phyloP scores from a whole-genome alignment of 2,329 filamentous ascomycete species.

The Cercospora zeae-maydis region DNA sequence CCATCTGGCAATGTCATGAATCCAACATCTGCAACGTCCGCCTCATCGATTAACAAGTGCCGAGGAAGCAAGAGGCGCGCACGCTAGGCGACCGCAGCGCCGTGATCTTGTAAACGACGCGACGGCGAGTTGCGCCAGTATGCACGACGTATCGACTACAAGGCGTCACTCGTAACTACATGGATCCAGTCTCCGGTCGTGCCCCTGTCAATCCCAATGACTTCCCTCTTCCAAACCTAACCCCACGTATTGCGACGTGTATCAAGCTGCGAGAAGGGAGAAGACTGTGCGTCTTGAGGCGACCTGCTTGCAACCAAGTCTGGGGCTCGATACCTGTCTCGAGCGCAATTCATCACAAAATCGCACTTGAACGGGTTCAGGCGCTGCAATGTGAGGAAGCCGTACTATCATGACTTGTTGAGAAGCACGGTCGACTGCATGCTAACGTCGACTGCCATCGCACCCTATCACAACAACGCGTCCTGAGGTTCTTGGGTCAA shows the following conservation, averaged over 20 bases:
- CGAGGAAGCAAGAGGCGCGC: background rate
- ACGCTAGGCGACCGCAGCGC: background rate
- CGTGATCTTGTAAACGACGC: background rate
- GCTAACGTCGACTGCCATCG: background rate
- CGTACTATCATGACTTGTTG: background rate
- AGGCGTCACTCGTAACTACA: background rate
- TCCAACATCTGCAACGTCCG: background rate
- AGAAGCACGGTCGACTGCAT: background rate
- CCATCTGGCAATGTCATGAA: background rate
- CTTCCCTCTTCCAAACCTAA: background rate
- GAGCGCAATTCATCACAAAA: background rate
- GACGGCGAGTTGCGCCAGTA: no score
- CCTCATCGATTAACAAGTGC: background rate
- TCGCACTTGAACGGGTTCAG: background rate
- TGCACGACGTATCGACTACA: background rate
- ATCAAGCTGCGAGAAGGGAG: no score
- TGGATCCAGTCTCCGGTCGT: background rate
- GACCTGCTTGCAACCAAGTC: no score
- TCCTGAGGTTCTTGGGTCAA: background rate
- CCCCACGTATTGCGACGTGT: background rate
- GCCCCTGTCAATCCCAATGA: background rate
- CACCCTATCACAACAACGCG: background rate
- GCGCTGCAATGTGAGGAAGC: background rate
- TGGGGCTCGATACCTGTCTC: background rate
- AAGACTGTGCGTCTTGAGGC: no score